Conservation (phyloP, 495 filamentous ascomycete genomes). For the Aspergillus incahuasiensis region DNA sequence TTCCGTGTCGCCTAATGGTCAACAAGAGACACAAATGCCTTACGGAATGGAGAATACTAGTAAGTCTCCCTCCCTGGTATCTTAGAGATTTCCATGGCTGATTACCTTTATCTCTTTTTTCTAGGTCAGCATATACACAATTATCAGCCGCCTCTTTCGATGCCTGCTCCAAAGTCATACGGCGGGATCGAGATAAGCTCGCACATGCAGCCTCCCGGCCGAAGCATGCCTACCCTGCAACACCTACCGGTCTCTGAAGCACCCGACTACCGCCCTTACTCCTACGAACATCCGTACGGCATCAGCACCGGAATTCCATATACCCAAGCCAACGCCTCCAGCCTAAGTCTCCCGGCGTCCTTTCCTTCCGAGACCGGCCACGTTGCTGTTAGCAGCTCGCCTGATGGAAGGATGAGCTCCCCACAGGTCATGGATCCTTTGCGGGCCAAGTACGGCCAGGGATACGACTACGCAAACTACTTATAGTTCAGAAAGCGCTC, state of each 20-base stretch:
- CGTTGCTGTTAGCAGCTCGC: conserved; percentile 13
- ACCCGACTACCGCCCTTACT: conserved; percentile 32
- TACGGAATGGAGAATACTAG: conserved; percentile 19
- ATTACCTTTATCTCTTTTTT: conserved; percentile 11
- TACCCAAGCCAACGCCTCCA: conserved; percentile 35
- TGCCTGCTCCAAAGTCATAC: conserved; percentile 30
- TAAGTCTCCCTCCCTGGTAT: conserved; percentile 1
- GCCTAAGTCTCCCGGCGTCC: conserved; percentile 34
- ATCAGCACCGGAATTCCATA: conserved; percentile 29
- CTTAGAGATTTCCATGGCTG: not conserved
- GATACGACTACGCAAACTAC: conserved; percentile 34
- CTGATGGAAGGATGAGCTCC: conserved; percentile 26
- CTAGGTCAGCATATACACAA: conserved; percentile 30
- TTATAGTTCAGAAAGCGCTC: conserved; percentile 26
- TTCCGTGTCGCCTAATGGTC: conserved; percentile 38
- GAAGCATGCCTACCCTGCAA: conserved; percentile 29
- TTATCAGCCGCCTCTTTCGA: conserved; percentile 31
- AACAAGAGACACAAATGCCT: conserved; percentile 26
- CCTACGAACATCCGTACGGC: conserved; percentile 30
- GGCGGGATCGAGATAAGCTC: conserved; percentile 29
- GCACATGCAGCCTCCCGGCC: conserved; percentile 27
- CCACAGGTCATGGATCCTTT: conserved; percentile 27
- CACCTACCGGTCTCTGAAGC: conserved; percentile 32
- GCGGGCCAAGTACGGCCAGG: conserved; percentile 28
- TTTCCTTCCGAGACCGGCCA: conserved; percentile 27